Base-by-base conservation (phyloP, 164 flowering plant species). In the Buxus sempervirens region DNA sequence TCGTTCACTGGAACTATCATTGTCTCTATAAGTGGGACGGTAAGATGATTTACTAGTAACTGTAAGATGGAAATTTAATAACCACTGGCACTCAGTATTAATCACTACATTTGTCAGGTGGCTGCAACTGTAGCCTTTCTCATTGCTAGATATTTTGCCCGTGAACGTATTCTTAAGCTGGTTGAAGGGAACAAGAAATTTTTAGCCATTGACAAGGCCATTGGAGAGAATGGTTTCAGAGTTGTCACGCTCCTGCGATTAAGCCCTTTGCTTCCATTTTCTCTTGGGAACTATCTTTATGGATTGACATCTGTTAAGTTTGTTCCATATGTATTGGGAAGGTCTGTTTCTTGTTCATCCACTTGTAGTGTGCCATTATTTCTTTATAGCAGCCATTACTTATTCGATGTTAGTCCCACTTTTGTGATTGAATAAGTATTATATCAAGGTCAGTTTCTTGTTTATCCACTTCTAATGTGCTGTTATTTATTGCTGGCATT, bases 121-220 rank as follows among this genome's bases (percentile, higher is more conserved):
- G 99, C 99, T 28, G 98, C 99, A 54, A 85, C 94, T 79, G 85
- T 90, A 76, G 93, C 99, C 54, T 95, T 95, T 79, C 83, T 92
- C 21, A 92, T 95, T 68, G 99, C 99, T 61, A 88, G 99, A 87
- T 95, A 95, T 85, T 92, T 95, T 82, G 99, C 99, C 36, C 97
- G 98, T 63, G 99, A 95, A n/a, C 91, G 97, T 4, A 90, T 95
- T 73, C 90, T 92, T 70, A 95, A 92, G 78, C 58, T 95, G 55
- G 99, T 95, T 45, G 90, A 92, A 74, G 98, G 97, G 69, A 95
- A 95, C 76, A 92, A 95, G 73, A 95, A 95, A 67, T 95, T 95
- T 76, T 87, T 90, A 73, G 99, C 99, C 69, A 90, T 95, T 75
- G 99, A 95, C 82, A 95, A 86, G 78, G 99, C 99, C 24, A 90